Conservation (phyloP, 345 rosid genomes). For the Moringa oleifera region DNA sequence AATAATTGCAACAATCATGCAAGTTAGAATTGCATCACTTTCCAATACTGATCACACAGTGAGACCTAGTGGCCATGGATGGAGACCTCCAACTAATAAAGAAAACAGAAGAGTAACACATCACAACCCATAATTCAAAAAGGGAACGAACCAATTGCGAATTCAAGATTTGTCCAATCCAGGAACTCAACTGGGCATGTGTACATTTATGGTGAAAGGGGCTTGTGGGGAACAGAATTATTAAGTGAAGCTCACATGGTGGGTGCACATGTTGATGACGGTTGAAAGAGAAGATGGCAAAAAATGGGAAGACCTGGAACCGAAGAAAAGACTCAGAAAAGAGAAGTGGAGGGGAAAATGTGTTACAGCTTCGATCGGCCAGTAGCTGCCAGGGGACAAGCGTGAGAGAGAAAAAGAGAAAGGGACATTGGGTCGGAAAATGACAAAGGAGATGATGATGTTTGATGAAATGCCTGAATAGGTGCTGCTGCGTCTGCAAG, state of each 20-base stretch:
- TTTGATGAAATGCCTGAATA: slow-evolving; percentile 2
- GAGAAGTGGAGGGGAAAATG: slow-evolving; percentile 6
- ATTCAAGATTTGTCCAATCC: slow-evolving; percentile 5
- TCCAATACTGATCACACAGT: too few relatives aligned
- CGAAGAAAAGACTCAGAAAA: neutral
- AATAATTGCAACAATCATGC: slow-evolving; percentile 1
- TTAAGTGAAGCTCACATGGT: slow-evolving; percentile 26
- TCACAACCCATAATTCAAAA: slow-evolving; percentile 15
- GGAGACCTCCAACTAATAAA: slow-evolving; percentile 1
- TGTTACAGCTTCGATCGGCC: slow-evolving; percentile 1
- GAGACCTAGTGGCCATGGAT: neutral
- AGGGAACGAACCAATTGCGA: too few relatives aligned
- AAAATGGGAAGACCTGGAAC: slow-evolving; percentile 14
- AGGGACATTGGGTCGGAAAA: slow-evolving; percentile 13
- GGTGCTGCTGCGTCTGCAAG: neutral
- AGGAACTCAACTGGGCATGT: slow-evolving; percentile 13
- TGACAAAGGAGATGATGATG: slow-evolving; percentile 24
- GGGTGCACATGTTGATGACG: slow-evolving; percentile 20
- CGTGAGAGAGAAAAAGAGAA: slow-evolving; percentile 15
- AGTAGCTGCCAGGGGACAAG: slow-evolving; percentile 23
- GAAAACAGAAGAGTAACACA: neutral
- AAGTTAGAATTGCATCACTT: slow-evolving; percentile 19
- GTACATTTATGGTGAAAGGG: slow-evolving; percentile 9
- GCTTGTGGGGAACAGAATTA: slow-evolving; percentile 31
- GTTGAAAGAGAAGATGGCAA: too few relatives aligned